These are phyloP conservation scores for Glycine tomentella DNA, from an alignment of 306 rosid genomes.

Conservation along the genomic window DNA sequence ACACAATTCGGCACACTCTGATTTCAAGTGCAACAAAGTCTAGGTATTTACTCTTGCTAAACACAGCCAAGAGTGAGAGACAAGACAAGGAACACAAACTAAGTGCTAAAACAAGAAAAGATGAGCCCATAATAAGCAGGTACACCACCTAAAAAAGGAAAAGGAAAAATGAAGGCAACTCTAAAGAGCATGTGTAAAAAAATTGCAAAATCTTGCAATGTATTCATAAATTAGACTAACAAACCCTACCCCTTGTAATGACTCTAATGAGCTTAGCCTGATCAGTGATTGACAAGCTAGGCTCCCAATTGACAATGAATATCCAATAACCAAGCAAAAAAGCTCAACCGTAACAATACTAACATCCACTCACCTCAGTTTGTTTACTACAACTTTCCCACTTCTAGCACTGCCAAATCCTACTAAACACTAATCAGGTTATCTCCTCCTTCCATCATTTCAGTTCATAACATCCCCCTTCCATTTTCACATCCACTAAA, in stretches of 20 bases:
- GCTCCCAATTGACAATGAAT: neutral
- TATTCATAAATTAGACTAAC: neutral
- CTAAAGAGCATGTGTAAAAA: no score
- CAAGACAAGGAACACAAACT: neutral
- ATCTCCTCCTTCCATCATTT: neutral
- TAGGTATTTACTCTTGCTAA: neutral
- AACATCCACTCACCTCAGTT: neutral
- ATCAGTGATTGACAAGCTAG: neutral
- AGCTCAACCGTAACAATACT: neutral
- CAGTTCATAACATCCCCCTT: neutral
- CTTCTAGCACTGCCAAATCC: neutral
- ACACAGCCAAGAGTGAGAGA: neutral
- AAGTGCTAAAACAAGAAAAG: neutral
- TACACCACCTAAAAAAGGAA: neutral
- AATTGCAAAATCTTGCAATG: neutral
- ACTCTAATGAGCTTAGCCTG: neutral
- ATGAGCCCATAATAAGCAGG: neutral
- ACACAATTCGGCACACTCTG: neutral
- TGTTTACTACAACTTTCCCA: neutral
- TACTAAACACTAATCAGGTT: neutral
- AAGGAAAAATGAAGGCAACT: constrained; percentile 9
- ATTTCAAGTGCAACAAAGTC: neutral
- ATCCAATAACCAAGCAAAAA: neutral
- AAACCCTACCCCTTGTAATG: neutral
- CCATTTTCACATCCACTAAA: constrained; percentile 8